phyloP scores from a whole-genome alignment of 768 basidiomycete species.

The Lactarius sanguifluus region DNA sequence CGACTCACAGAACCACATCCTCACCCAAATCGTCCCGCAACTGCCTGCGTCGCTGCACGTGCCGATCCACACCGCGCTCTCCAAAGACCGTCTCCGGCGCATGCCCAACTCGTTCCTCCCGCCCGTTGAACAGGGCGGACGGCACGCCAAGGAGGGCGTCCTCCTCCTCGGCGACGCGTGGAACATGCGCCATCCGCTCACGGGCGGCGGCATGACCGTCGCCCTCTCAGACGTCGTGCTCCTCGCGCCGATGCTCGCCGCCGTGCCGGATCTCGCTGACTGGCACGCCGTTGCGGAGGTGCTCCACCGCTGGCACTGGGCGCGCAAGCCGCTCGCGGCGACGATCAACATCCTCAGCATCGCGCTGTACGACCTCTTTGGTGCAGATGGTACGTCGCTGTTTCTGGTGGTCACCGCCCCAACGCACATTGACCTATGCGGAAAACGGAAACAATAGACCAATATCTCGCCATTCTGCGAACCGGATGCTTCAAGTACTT shows the following conservation, averaged over 20 bases:
- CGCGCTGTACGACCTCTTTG: conserved; percentile 92
- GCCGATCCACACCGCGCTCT: conserved; percentile 65
- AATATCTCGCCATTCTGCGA: conserved; percentile 59
- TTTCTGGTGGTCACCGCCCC: neutral
- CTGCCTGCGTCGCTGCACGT: conserved; percentile 72
- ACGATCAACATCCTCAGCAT: conserved; percentile 93
- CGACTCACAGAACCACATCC: conserved; percentile 59
- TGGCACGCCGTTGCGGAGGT: conserved; percentile 52
- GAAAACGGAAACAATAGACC: conserved; percentile 45
- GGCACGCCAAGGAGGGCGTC: conserved; percentile 58
- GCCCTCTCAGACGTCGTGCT: conserved; percentile 84
- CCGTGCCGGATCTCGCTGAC: conserved; percentile 44
- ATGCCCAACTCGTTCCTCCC: conserved; percentile 98
- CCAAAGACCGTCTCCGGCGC: conserved; percentile 75
- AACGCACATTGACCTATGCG: neutral
- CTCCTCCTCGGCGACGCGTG: conserved; percentile 92
- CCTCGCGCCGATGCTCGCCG: conserved; percentile 58
- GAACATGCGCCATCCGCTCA: conserved; percentile 99
- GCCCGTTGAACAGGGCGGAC: conserved; percentile 59
- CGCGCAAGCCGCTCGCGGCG: conserved; percentile 74
- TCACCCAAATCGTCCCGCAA: conserved; percentile 71
- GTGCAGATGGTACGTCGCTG: conserved; percentile 75
- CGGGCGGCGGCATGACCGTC: conserved; percentile 98
- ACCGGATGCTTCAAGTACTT: conserved; percentile 98
- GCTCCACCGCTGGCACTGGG: conserved; percentile 81